A percentile compares a stretch with the other conserved stretches of the same genome.
These are phyloP conservation scores for Aspergillus ellipticus DNA, from an alignment of 495 filamentous ascomycete genomes.

Conservation along the genomic window DNA sequence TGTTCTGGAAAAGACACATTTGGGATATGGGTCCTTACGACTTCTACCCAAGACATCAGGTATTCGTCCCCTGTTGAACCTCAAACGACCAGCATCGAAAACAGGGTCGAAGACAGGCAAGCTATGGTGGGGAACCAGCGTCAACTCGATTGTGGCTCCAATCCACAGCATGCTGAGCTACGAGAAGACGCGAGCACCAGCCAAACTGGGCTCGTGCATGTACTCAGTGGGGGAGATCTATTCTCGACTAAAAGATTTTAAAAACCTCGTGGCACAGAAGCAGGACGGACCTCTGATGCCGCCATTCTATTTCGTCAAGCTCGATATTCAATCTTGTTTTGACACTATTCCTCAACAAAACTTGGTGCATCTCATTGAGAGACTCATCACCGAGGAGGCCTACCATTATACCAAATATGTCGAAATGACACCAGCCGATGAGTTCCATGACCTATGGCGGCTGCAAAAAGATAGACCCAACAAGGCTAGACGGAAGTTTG, in stretches of 20 bases:
- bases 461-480: constrained; percentile 8
- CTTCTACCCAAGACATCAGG: constrained; percentile 70
- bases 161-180: constrained; percentile 72
- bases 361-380: constrained; percentile 62
- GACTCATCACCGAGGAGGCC: constrained; percentile 56
- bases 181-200: constrained; percentile 64
- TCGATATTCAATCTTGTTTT: constrained; percentile 90
- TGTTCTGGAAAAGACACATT: constrained; percentile 55
- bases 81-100: constrained; percentile 63
- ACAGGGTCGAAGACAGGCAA: constrained; percentile 44
- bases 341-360: constrained; percentile 86
- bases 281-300: constrained; percentile 5
- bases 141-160: constrained; percentile 77
- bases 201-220: constrained; percentile 67
- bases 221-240: constrained; percentile 83
- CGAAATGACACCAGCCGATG: constrained; percentile 53
- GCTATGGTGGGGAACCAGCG: constrained; percentile 64
- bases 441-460: constrained; percentile 16
- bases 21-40: constrained; percentile 78
- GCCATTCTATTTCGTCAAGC: constrained; percentile 77
- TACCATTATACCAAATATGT: constrained; percentile 75
- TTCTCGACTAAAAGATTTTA: constrained; percentile 67
- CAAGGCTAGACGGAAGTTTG: constrained; percentile 61
- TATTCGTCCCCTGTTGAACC: constrained; percentile 81
- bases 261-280: constrained; percentile 26